Evolutionary conservation across 345 rosid genomes (phyloP).

Genomic region (Ceriops decandra): DNA sequence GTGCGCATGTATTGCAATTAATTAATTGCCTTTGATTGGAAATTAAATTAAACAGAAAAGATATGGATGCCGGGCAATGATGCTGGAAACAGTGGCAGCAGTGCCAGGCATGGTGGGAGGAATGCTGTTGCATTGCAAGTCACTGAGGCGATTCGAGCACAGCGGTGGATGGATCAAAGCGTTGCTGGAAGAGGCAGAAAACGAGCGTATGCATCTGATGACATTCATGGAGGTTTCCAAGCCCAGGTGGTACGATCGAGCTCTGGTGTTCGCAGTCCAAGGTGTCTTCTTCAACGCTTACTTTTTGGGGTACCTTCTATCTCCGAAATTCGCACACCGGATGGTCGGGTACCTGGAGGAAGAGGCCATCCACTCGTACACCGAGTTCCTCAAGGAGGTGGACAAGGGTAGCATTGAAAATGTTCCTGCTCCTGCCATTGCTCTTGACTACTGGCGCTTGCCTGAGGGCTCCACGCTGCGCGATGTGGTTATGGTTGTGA

Average conservation of each 20-base stretch:
- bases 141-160: conserved; percentile 64
- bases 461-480: conserved; percentile 52
- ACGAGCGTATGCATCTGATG: conserved; percentile 88
- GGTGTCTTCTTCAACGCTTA: conserved; percentile 79
- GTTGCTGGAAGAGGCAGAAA: conserved; percentile 77
- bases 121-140: conserved; percentile 69
- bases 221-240: conserved; percentile 76
- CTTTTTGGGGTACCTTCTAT: conserved; percentile 59
- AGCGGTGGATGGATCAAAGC: conserved; percentile 88
- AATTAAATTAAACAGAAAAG: conserved; percentile 36
- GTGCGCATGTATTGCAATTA: too few species aligned
- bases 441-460: conserved; percentile 75
- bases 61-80: conserved; percentile 81
- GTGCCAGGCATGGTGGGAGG: conserved; percentile 87
- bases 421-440: conserved; percentile 80
- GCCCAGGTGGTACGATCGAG: conserved; percentile 79
- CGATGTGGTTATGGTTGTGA: conserved; percentile 62
- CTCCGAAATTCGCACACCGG: conserved; percentile 78
- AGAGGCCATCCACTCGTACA: conserved; percentile 80
- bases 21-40: too few species aligned
- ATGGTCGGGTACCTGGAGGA: conserved; percentile 81
- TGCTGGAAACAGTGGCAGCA: conserved; percentile 84
- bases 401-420: conserved; percentile 70
- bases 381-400: conserved; percentile 74
- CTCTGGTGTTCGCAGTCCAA: conserved; percentile 62